These are phyloP conservation scores for Immersiporthe knoxdaviesiana DNA, from an alignment of 2,329 filamentous ascomycete genomes.

Conservation along the genomic window DNA sequence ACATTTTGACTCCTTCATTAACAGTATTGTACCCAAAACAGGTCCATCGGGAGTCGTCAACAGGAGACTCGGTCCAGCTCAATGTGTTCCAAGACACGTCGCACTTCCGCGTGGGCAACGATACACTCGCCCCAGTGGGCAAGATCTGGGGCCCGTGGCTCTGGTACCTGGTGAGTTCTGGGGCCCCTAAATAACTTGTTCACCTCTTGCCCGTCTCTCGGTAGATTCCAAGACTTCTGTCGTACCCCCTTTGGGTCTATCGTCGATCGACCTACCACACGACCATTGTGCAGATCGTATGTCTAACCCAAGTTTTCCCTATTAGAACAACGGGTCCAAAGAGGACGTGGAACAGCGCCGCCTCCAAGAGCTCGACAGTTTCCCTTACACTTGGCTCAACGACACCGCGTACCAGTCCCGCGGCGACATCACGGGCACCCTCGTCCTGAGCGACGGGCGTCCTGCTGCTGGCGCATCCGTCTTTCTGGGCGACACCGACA, in stretches of 20 bases:
- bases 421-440: conserved; percentile 47
- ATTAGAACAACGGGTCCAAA: conserved; percentile 50
- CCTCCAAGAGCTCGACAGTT: conserved; percentile 45
- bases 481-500: conserved; percentile 53
- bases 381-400: conserved; percentile 55
- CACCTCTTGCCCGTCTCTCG: no score
- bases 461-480: conserved; percentile 52
- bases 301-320: neutral
- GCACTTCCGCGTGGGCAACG: conserved; percentile 45
- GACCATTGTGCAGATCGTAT: neutral
- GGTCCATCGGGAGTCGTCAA: conserved; percentile 54
- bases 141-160: conserved; percentile 51
- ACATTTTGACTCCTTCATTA: no score
- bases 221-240: neutral
- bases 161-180: conserved; percentile 42
- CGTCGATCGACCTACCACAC: neutral
- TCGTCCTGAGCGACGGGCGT: conserved; percentile 51
- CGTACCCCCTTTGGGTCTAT: neutral
- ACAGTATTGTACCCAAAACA: neutral
- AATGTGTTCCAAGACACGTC: conserved; percentile 58
- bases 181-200: no score
- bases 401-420: conserved; percentile 52
- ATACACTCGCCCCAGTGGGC: conserved; percentile 43
- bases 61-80: conserved; percentile 55
- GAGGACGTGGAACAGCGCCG: conserved; percentile 45